A percentile compares a stretch with the other conserved stretches of the same genome.
These are phyloP conservation scores for Euphorbia tirucalli DNA, from an alignment of 345 rosid species.

Conservation along the genomic window DNA sequence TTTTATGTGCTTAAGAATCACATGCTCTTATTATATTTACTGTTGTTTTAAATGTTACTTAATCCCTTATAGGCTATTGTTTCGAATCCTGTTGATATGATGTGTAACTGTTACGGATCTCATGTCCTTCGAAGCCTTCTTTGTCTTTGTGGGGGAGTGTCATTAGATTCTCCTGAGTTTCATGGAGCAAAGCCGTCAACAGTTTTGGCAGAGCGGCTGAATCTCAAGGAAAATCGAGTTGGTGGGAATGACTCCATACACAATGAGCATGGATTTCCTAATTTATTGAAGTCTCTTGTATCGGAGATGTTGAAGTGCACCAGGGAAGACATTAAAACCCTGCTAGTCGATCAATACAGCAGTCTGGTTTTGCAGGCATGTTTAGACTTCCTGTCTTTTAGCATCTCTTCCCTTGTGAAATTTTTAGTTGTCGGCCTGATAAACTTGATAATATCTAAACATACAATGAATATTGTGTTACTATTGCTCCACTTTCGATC, in stretches of 20 bases:
- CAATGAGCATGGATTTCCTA: constrained; percentile 61
- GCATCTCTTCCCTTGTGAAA: not conserved
- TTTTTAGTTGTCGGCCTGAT: not conserved
- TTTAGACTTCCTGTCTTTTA: constrained; percentile 12
- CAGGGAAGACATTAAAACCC: constrained; percentile 42
- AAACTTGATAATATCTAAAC: not conserved
- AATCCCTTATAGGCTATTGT: constrained; percentile 54
- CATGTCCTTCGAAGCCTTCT: constrained; percentile 93
- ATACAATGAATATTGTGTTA: not conserved
- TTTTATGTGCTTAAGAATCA: not conserved
- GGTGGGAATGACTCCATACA: constrained; percentile 30
- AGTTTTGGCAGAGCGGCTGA: constrained; percentile 66
- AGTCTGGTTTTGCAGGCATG: constrained; percentile 90
- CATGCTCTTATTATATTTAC: not conserved
- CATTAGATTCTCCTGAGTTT: constrained; percentile 63
- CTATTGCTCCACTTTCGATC: not conserved
- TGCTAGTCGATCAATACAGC: constrained; percentile 70
- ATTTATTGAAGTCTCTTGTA: constrained; percentile 53
- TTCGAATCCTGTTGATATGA: constrained; percentile 54
- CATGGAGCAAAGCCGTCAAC: constrained; percentile 63
- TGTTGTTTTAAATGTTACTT: constrained; percentile 1
- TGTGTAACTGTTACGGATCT: constrained; percentile 83
- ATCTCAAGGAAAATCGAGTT: constrained; percentile 44
- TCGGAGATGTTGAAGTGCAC: constrained; percentile 59
- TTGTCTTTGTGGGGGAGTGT: constrained; percentile 83